phyloP scores from a whole-genome alignment of 1,284 basidiomycete species.

The Malassezia equina region DNA sequence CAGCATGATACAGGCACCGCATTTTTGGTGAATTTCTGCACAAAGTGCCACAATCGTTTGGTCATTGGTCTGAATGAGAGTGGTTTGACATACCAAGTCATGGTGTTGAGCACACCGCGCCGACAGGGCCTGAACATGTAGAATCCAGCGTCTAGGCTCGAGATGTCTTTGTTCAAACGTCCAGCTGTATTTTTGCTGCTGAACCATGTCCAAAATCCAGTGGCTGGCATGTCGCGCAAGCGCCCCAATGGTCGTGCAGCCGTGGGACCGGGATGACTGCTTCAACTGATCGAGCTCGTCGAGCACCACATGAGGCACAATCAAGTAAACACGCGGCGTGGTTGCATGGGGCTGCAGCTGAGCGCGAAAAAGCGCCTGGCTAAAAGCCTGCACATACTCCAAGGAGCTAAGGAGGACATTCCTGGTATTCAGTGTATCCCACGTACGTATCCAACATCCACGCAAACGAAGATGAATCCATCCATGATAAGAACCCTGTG shows the following conservation, averaged over 20 bases:
- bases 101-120: neutral
- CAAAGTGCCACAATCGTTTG: slow-evolving; percentile 13
- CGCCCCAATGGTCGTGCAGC: neutral
- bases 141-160: neutral
- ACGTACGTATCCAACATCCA: slow-evolving; percentile 17
- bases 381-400: neutral
- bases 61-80: slow-evolving; percentile 16
- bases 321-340: neutral
- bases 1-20: neutral
- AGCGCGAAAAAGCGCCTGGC: neutral
- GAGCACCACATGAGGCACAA: slow-evolving; percentile 11
- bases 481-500: neutral
- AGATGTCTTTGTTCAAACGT: neutral
- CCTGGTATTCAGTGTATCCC: neutral
- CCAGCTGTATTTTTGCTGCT: slow-evolving; percentile 5
- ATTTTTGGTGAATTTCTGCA: neutral
- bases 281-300: slow-evolving; percentile 16
- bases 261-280: neutral
- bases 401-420: slow-evolving; percentile 8
- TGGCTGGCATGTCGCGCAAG: slow-evolving; percentile 8
- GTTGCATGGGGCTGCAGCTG: neutral
- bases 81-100: neutral
- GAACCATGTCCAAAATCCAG: slow-evolving; percentile 12
- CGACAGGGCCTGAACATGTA: slow-evolving; percentile 9
- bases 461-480: neutral